phyloP scores from a whole-genome alignment of 1,139 yeast species.

The Fermentozyma sake region DNA sequence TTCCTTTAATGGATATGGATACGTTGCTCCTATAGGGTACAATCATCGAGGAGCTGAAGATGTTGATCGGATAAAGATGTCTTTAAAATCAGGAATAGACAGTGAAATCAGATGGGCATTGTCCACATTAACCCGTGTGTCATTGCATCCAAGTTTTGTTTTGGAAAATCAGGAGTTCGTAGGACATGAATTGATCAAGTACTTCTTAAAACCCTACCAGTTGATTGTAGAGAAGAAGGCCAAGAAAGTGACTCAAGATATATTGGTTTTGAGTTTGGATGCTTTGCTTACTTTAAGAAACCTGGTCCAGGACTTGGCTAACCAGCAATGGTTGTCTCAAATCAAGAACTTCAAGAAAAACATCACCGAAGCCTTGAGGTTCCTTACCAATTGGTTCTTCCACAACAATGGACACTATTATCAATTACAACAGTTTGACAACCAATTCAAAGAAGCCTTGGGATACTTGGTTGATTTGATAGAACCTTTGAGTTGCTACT shows the following conservation, averaged over 20 bases:
- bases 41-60: constrained; percentile 51
- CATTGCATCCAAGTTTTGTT: constrained; percentile 33
- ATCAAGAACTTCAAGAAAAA: constrained; percentile 45
- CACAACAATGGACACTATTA: constrained; percentile 12
- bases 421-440: constrained; percentile 23
- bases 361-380: constrained; percentile 42
- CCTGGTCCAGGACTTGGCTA: constrained; percentile 73
- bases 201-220: constrained; percentile 32
- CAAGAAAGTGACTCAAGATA: constrained; percentile 25
- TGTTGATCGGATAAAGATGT: constrained; percentile 56
- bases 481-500: constrained; percentile 80
- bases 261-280: constrained; percentile 47
- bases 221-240: constrained; percentile 22
- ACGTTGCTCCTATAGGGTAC: constrained; percentile 13
- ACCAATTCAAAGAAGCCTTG: constrained; percentile 56
- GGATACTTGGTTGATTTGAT: constrained; percentile 73
- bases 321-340: constrained; percentile 75
- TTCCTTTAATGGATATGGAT: constrained; percentile 16
- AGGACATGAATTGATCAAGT: constrained; percentile 46
- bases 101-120: constrained; percentile 67
- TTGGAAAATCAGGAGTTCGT: constrained; percentile 48
- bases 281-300: constrained; percentile 73
- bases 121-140: constrained; percentile 52
- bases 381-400: constrained; percentile 41
- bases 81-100: constrained; percentile 55